Base-by-base conservation (phyloP, 2,329 filamentous ascomycete genomes). In the Botryotinia convoluta region DNA sequence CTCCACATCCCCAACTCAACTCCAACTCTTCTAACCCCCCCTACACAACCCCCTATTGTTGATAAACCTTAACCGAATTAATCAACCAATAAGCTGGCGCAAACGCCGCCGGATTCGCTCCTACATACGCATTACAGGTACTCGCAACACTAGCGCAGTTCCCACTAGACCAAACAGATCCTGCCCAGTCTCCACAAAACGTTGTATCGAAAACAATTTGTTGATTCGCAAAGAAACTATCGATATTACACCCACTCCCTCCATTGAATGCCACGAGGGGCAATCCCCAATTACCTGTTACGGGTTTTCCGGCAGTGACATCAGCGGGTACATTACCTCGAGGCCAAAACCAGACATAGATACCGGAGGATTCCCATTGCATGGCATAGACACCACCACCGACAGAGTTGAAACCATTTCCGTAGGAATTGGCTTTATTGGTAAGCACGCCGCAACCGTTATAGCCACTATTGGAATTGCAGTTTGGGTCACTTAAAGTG, bases 271-370 rank as follows among this genome's bases (percentile, higher is more conserved):
- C 85, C 18, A 92, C 93, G 1, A 87, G 80, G 0, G 95, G 93
- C 0, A 81, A 83, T 20, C 90, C 91, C 91, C 94, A 97, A n/a
- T 32, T 79, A 82, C 3, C 83, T 81, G 0, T 93, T 75, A 93
- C 84, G 0, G 94, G 93, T 9, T 78, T 84, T 29, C 86, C 87
- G n/a, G 84, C 81, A 3, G 82, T 79, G 74, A 93, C 88, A 81
- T 95, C 91, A 3, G 82, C 78, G 1, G 93, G 93, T 74, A 94
- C 88, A 26, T 81, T 81, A 74, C 81, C 77, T 44, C 92, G 91
- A 0, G 90, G 86, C 83, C 97, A 97, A 86, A 93, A 95, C 89
- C 90, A 98, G 76, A 97, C 86, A 57, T 87, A 87, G 81, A 98
- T 96, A 75, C 86, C 86, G 0, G 87, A 81, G 39, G 87, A 86